Evolutionary conservation across 129 eudicot species (phyloP).

Genomic region (Erigeron canadensis): DNA sequence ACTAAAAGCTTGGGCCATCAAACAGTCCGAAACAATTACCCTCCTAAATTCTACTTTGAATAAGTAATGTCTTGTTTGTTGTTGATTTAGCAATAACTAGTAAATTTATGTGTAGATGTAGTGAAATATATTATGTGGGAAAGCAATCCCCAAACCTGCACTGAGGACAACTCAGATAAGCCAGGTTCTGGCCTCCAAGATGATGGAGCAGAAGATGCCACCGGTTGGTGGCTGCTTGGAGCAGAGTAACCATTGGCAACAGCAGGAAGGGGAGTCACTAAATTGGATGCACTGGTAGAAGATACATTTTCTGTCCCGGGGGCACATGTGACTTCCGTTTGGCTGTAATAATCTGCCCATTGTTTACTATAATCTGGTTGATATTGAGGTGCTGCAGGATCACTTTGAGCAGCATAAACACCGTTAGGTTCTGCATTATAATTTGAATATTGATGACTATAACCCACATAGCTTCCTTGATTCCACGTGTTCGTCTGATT

Average conservation of each 20-base stretch:
- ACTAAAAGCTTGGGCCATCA: slow-evolving; percentile 4
- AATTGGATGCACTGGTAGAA: slow-evolving; percentile 46
- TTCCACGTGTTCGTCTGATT: slow-evolving; percentile 77
- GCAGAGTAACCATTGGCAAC: slow-evolving; percentile 50
- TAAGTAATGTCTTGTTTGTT: slow-evolving; percentile 1
- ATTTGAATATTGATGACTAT: slow-evolving; percentile 68
- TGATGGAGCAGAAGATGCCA: slow-evolving; percentile 49
- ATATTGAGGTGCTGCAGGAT: slow-evolving; percentile 60
- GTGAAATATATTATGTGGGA: slow-evolving; percentile 7
- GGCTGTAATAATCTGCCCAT: slow-evolving; percentile 88
- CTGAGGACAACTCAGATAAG: slow-evolving; percentile 56
- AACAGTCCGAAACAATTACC: slow-evolving; percentile 7
- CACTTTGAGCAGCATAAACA: slow-evolving; percentile 56
- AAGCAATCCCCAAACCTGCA: slow-evolving; percentile 64
- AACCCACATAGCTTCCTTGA: slow-evolving; percentile 73
- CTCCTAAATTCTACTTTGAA: slow-evolving; percentile 23
- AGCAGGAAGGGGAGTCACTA: slow-evolving; percentile 48
- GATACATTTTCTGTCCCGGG: slow-evolving; percentile 89
- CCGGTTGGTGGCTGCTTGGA: slow-evolving; percentile 44
- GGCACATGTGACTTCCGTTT: slow-evolving; percentile 93
- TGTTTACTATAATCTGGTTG: slow-evolving; percentile 77
- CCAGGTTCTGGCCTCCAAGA: slow-evolving; percentile 69
- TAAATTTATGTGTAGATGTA: background rate
- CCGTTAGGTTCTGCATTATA: slow-evolving; percentile 66
- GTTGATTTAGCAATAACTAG: slow-evolving; percentile 2